Evolutionary conservation across 2,329 filamentous ascomycete genomes (phyloP).

Genomic region (Stemphylium beticola): DNA sequence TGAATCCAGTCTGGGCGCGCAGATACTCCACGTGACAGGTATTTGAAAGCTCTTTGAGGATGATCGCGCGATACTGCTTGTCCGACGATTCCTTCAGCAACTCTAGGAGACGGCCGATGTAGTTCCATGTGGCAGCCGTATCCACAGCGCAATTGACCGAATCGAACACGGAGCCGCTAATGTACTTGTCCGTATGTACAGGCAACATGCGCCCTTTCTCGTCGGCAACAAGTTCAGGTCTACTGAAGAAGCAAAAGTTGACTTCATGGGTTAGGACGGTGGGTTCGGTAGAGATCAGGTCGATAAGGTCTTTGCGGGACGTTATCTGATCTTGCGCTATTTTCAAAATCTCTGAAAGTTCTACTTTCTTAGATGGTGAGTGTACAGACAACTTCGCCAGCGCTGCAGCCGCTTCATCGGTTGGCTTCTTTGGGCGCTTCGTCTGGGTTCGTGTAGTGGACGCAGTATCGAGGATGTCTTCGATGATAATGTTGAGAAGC

Average conservation of each 20-base stretch:
- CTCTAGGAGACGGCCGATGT: constrained; percentile 48
- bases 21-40: constrained; percentile 56
- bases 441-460: constrained; percentile 39
- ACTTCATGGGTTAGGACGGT: constrained; percentile 30
- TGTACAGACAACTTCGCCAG: constrained; percentile 45
- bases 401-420: constrained; percentile 35
- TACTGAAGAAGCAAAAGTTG: constrained; percentile 50
- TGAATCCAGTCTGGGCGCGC: constrained; percentile 50
- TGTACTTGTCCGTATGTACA: constrained; percentile 51
- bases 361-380: constrained; percentile 7
- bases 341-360: constrained; percentile 30
- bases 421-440: constrained; percentile 36
- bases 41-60: constrained; percentile 55
- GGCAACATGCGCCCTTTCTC: constrained; percentile 53
- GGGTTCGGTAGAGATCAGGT: constrained; percentile 31
- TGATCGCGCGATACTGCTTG: constrained; percentile 41
- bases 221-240: constrained; percentile 54
- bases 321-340: neutral
- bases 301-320: constrained; percentile 45
- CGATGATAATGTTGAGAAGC: constrained; percentile 51
- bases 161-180: constrained; percentile 54
- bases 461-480: constrained; percentile 52
- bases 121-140: constrained; percentile 51
- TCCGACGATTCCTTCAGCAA: constrained; percentile 33
- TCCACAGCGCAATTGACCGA: constrained; percentile 48